Conservation (phyloP, 2,329 filamentous ascomycete species). For the Fusarium brachygibbosum region DNA sequence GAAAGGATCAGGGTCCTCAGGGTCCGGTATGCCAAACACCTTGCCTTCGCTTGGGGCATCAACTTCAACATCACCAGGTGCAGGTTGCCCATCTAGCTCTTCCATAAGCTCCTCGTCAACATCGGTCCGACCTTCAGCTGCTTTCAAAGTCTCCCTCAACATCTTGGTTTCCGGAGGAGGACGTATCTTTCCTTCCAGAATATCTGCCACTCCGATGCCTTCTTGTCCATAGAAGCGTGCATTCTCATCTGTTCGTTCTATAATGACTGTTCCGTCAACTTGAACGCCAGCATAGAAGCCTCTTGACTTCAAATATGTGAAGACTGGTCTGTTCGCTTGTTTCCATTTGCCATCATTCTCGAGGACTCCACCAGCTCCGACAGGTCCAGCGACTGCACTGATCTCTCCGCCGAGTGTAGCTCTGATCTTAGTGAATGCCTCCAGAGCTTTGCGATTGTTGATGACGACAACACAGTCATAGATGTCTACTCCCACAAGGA, state of each 20-base stretch:
- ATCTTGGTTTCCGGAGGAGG: conserved; percentile 47
- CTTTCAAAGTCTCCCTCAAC: conserved; percentile 54
- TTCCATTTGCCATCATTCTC: conserved; percentile 67
- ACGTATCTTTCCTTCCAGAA: conserved; percentile 60
- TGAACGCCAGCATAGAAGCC: conserved; percentile 90
- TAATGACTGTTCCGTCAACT: conserved; percentile 86
- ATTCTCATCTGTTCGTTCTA: conserved; percentile 87
- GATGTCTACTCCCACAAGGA: conserved; percentile 84
- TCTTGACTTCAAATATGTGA: conserved; percentile 83
- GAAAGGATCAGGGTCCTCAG: conserved; percentile 56
- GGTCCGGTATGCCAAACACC: conserved; percentile 56
- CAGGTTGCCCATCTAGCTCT: conserved; percentile 52
- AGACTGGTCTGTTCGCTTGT: conserved; percentile 66
- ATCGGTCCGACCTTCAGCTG: conserved; percentile 53
- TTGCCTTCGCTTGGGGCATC: conserved; percentile 46
- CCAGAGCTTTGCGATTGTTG: conserved; percentile 80
- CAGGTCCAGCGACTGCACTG: conserved; percentile 76
- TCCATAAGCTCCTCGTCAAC: conserved; percentile 53
- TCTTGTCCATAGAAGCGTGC: conserved; percentile 84
- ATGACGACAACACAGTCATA: conserved; percentile 91
- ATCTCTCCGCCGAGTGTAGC: conserved; percentile 83
- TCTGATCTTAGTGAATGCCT: conserved; percentile 80
- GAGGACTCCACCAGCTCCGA: conserved; percentile 78
- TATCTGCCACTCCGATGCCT: conserved; percentile 58
- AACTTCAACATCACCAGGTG: conserved; percentile 55